phyloP scores from a whole-genome alignment of 1,284 basidiomycete species.

The Sutorius eximius region DNA sequence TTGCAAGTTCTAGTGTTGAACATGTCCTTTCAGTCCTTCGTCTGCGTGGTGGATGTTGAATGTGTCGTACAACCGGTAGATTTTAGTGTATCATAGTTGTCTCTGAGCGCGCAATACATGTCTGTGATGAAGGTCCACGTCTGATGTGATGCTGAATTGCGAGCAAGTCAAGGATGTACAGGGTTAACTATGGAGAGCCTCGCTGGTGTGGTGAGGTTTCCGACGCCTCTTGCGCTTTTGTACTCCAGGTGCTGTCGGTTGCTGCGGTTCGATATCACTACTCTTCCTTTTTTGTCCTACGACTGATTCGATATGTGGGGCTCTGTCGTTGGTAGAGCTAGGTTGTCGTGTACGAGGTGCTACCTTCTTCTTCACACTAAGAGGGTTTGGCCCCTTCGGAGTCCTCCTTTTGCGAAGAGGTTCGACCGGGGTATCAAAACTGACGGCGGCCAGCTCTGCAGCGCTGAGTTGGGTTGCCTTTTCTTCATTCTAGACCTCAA shows the following conservation, averaged over 20 bases:
- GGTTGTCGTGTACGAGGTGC: slow-evolving; percentile 3
- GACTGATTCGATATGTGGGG: background rate
- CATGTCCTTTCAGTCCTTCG: slow-evolving; percentile 57
- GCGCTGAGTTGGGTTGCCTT: slow-evolving; percentile 48
- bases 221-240: slow-evolving; percentile 39
- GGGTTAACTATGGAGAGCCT: background rate
- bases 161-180: background rate
- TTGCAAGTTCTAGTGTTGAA: slow-evolving; percentile 42
- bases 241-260: background rate
- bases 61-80: background rate
- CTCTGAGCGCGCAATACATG: background rate
- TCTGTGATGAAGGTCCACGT: background rate
- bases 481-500: slow-evolving; percentile 50
- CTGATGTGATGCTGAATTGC: background rate
- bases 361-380: slow-evolving; percentile 89
- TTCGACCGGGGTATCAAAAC: slow-evolving; percentile 35
- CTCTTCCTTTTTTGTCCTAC: slow-evolving; percentile 26
- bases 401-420: slow-evolving; percentile 65
- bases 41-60: slow-evolving; percentile 65
- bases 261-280: slow-evolving; percentile 14
- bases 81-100: slow-evolving; percentile 4
- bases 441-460: slow-evolving; percentile 46
- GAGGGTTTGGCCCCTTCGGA: slow-evolving; percentile 88
- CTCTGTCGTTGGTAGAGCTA: background rate
- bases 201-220: slow-evolving; percentile 14